Base-by-base conservation (phyloP, 1,139 yeast genomes). In the Saccharomyces hybrid region DNA sequence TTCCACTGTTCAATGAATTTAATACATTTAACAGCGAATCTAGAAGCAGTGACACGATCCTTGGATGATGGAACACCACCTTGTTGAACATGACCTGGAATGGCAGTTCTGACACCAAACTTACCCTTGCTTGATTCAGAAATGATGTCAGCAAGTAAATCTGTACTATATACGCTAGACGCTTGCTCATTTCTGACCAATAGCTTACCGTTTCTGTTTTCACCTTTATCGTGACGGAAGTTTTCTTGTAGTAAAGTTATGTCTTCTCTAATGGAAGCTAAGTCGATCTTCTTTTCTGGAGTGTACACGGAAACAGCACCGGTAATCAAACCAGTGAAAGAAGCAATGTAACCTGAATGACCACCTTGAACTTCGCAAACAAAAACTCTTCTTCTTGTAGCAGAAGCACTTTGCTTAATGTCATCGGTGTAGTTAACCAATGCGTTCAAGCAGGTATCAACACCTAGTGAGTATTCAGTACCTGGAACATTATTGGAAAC, bases 71-170 rank as follows among this genome's bases (percentile, higher is more conserved):
- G 99, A 53, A 84, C 81, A 56, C 95, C 96, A 71, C 99, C 99
- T 73, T 93, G 99, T 76, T 93, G 99, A 53, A 90, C 95, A 68
- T 93, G 99, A 29, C 99, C 99, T 11, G 99, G 99, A 53, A 91
- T 84, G 14, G 99, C 99, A 4, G 96, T 90, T 71, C 96, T 85
- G 20, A 95, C 88, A 66, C 91, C 97, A 67, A 90, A 93, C 58
- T 79, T 77, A 51, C 87, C 85, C 51, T 80, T 75, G 47, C 90
- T 82, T 64, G 89, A 93, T 60, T 86, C 85, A 61, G 83, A 82
- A 64, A 91, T 83, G 59, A 93, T 88, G 56, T 88, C 84, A 31
- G 96, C 90, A 64, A 93, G 79, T 58, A 87, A 78, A 57, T 87
- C 82, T 7, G 98, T 88, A 32, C 90, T 78, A 69, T 88, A 84